phyloP scores from a whole-genome alignment of 371 early-diverging fungal species.

The Syncephalastrum monosporum region DNA sequence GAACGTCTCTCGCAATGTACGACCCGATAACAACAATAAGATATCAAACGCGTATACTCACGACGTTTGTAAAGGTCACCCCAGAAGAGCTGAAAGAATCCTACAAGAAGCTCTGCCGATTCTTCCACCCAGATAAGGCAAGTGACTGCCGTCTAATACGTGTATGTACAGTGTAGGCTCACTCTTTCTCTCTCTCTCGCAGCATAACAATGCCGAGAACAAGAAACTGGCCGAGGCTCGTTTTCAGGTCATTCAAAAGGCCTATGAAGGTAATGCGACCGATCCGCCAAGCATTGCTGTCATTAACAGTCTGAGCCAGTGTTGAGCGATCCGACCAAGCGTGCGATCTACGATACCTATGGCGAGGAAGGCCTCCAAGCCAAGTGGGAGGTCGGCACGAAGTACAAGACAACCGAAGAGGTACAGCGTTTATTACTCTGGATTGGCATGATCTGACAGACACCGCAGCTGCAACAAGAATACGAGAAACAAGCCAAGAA shows the following conservation, averaged over 20 bases:
- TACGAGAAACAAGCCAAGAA: constrained; percentile 73
- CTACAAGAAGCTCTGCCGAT: constrained; percentile 78
- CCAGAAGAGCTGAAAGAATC: constrained; percentile 86
- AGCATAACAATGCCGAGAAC: constrained; percentile 22
- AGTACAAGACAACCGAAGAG: constrained; percentile 81
- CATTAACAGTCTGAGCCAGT: constrained; percentile 44
- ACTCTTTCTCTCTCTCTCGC: neutral
- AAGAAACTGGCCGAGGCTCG: constrained; percentile 67
- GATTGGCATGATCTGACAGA: neutral
- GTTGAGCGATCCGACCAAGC: constrained; percentile 74
- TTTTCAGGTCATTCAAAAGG: constrained; percentile 83
- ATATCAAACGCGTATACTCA: constrained; percentile 1
- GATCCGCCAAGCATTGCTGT: neutral
- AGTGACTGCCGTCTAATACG: neutral
- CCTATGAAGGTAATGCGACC: constrained; percentile 78
- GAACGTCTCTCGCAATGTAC: constrained; percentile 77
- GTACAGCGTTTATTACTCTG: constrained; percentile 29
- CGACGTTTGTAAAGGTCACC: constrained; percentile 55
- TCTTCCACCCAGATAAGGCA: constrained; percentile 89
- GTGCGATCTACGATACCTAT: constrained; percentile 90
- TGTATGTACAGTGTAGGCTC: neutral
- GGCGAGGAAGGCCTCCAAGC: constrained; percentile 83
- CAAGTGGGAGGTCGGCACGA: constrained; percentile 76
- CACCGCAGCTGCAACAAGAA: constrained; percentile 74
- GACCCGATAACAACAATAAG: constrained; percentile 10